Evolutionary conservation across 1,284 basidiomycete genomes (phyloP), one percentile per base, ranked within the genome.

Genomic region (Tetrapyrgos nigripes): DNA sequence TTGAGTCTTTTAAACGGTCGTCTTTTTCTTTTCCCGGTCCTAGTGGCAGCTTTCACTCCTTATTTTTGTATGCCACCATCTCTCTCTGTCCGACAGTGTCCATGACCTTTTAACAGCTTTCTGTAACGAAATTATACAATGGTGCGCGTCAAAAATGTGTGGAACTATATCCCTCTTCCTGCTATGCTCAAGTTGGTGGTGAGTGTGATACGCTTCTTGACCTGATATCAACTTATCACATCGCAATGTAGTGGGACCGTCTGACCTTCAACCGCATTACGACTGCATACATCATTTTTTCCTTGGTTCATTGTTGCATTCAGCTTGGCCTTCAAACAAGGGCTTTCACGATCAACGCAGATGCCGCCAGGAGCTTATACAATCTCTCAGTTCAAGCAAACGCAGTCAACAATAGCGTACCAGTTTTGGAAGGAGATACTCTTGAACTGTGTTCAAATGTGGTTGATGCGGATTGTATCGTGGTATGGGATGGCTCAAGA

Each of bases 301-400:
- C 90, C 31, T 58, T 89, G 55, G 55, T 85, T 58, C 88, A 92
- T 69, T 91, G 88, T 66, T 62, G 83, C 61, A 68, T 91, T 61
- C 91, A 92, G 72, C 76, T 92, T 62, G 76, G 82, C 40, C 79
- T 93, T 60, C 91, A 92, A 73, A 80, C 80, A 53, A 81, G 82
- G 60, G 89, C 87, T 17, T 89, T 87, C 74, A 77, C 77, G 23
- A 83, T 84, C 73, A 92, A 92, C 64, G 80, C 80, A 9, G 66
- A 79, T 46, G 87, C 89, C 4, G 82, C 83, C 29, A 59, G 68
- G 27, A 81, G 87, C 62, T 74, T 92, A 58, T 74, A 73, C 49
- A 69, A 73, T 48, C 79, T 91, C 57, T 78, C 87, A 27, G 54
- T 70, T 26, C 73, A 83, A 65, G 85, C 83, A 21, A 72, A 84